phyloP scores from a whole-genome alignment of 2,329 filamentous ascomycete species.

The Cladosporium sp. region DNA sequence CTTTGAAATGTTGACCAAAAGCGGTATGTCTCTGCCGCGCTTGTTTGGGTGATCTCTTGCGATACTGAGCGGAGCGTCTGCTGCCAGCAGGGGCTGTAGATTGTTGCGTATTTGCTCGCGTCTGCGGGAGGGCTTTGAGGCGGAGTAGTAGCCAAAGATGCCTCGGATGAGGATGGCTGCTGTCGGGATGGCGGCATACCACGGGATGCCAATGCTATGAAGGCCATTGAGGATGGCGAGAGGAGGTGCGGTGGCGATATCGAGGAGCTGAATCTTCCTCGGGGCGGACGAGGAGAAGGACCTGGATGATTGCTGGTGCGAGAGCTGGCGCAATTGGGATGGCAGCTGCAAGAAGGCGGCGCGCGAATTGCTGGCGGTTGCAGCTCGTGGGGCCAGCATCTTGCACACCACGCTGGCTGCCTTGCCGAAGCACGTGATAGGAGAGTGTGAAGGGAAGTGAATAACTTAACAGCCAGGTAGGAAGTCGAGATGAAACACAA shows the following conservation, averaged over 20 bases:
- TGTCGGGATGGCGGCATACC: constrained; percentile 33
- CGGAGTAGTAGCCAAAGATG: constrained; percentile 30
- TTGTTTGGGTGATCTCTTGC: constrained; percentile 1
- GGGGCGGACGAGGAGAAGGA: constrained; percentile 30
- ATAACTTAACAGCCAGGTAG: too few relatives aligned
- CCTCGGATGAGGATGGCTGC: constrained; percentile 33
- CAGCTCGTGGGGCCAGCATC: constrained; percentile 1
- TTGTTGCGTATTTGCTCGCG: constrained; percentile 23
- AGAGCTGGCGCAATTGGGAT: constrained; percentile 23
- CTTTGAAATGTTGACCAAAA: not conserved
- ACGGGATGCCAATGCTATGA: constrained; percentile 34
- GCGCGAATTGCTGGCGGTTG: constrained; percentile 5
- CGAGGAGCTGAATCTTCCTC: constrained; percentile 16
- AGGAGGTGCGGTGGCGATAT: constrained; percentile 22
- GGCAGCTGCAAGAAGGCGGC: constrained; percentile 27
- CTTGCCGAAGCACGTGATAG: not conserved
- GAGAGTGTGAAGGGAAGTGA: not conserved
- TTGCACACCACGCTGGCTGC: not conserved
- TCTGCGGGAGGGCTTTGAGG: constrained; percentile 24
- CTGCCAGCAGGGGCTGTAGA: constrained; percentile 25
- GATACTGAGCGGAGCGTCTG: not conserved
- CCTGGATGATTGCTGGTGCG: constrained; percentile 23
- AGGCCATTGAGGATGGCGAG: constrained; percentile 28
- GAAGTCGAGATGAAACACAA: not conserved
- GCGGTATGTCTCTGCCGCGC: not conserved